phyloP scores from a whole-genome alignment of 2,329 filamentous ascomycete species.

The Cladophialophora bantiana region DNA sequence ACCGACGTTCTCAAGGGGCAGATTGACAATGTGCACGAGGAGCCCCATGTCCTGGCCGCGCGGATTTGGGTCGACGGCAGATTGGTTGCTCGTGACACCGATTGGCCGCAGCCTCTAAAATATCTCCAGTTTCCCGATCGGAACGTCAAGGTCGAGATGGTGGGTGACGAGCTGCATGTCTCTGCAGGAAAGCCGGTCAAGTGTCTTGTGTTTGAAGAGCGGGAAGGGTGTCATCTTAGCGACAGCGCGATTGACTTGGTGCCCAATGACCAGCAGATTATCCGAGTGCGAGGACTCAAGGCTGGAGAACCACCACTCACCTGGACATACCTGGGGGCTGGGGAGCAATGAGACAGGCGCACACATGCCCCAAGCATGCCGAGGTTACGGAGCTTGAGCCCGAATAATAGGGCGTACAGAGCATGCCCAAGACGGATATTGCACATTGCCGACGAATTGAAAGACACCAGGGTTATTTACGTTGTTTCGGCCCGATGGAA shows the following conservation, averaged over 20 bases:
- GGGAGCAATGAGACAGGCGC: slow-evolving; percentile 38
- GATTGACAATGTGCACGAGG: slow-evolving; percentile 56
- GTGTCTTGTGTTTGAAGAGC: slow-evolving; percentile 66
- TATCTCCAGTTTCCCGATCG: slow-evolving; percentile 62
- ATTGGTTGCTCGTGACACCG: slow-evolving; percentile 62
- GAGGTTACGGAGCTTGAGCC: slow-evolving; percentile 17
- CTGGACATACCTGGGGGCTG: slow-evolving; percentile 42
- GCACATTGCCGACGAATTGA: slow-evolving; percentile 1
- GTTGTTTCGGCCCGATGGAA: slow-evolving; percentile 10
- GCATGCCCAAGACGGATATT: slow-evolving; percentile 14
- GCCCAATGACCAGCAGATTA: slow-evolving; percentile 62
- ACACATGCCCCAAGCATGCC: slow-evolving; percentile 9
- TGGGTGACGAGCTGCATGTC: slow-evolving; percentile 54
- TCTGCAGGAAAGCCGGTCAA: slow-evolving; percentile 62
- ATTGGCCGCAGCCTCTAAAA: slow-evolving; percentile 68
- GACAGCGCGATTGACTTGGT: slow-evolving; percentile 66
- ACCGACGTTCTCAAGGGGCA: slow-evolving; percentile 60
- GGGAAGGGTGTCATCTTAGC: slow-evolving; percentile 60
- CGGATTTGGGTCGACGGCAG: slow-evolving; percentile 61
- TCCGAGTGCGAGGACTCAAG: slow-evolving; percentile 42
- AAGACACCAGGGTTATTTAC: neutral
- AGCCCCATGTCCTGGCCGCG: slow-evolving; percentile 62
- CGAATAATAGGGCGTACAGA: slow-evolving; percentile 8
- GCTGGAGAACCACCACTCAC: slow-evolving; percentile 34
- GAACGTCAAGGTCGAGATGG: slow-evolving; percentile 55